These are phyloP conservation scores for Stipa capillata DNA, from an alignment of 176 grass and related monocot genomes.

Conservation along the genomic window DNA sequence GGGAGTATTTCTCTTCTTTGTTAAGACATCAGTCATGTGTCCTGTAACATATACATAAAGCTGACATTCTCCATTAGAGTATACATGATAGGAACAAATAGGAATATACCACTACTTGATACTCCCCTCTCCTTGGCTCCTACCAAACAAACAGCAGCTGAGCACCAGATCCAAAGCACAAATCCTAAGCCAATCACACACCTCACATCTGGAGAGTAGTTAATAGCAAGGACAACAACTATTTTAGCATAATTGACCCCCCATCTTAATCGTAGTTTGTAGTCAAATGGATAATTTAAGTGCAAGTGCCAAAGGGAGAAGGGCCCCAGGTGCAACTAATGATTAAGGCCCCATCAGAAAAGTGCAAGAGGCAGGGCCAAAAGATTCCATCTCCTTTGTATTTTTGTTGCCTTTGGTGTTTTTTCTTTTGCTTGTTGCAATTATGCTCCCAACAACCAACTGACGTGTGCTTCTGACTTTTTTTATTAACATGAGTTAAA, in stretches of 20 bases:
- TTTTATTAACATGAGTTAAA: not conserved
- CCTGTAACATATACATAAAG: too few species aligned
- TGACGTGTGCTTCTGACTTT: constrained; percentile 19
- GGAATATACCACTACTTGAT: constrained; percentile 16
- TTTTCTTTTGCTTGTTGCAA: constrained; percentile 8
- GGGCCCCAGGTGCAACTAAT: constrained; percentile 13
- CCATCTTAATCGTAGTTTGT: not conserved
- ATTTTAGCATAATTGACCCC: not conserved
- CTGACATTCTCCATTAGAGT: not conserved
- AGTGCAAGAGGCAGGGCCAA: constrained; percentile 5
- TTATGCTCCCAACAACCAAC: constrained; percentile 16
- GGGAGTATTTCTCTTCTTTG: too few species aligned
- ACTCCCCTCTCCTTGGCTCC: too few species aligned
- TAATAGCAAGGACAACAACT: not conserved
- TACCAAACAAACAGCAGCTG: constrained; percentile 10
- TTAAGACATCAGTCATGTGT: too few species aligned
- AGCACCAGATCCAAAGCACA: constrained; percentile 33
- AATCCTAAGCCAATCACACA: not conserved
- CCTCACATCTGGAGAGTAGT: not conserved
- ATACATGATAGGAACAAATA: too few species aligned
- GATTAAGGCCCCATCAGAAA: constrained; percentile 8
- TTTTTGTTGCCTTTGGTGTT: not conserved
- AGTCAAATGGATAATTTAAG: constrained; percentile 10
- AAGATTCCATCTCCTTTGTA: constrained; percentile 40
- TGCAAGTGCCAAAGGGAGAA: not conserved